phyloP scores from a whole-genome alignment of 768 basidiomycete genomes.

The Wakefieldia striispora region DNA sequence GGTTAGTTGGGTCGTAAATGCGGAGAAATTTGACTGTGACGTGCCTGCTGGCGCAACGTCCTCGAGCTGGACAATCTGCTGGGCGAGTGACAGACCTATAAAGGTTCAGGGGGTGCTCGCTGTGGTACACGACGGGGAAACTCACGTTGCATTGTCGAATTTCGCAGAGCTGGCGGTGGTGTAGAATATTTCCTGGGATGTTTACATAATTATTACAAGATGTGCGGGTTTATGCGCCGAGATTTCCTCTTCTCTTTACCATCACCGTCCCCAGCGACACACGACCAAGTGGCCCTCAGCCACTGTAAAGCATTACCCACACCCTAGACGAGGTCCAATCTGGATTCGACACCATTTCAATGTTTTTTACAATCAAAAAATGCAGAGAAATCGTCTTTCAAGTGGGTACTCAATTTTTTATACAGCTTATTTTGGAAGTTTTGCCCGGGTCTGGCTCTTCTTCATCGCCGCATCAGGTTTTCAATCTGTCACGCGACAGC shows the following conservation, averaged over 20 bases:
- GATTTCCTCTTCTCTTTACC: slow-evolving; percentile 25
- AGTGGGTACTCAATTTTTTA: slow-evolving; percentile 26
- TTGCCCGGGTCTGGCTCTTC: slow-evolving; percentile 15
- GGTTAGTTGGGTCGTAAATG: slow-evolving; percentile 9
- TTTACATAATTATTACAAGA: slow-evolving; percentile 35
- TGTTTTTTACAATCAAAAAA: slow-evolving; percentile 36
- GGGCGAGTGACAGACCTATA: slow-evolving; percentile 58
- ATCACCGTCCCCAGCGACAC: slow-evolving; percentile 34
- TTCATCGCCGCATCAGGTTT: slow-evolving; percentile 24
- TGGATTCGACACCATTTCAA: slow-evolving; percentile 34
- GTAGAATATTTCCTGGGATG: slow-evolving; percentile 5
- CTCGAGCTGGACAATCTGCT: slow-evolving; percentile 82
- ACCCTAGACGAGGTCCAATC: slow-evolving; percentile 30
- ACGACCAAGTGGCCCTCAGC: slow-evolving; percentile 29
- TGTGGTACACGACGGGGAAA: not conserved
- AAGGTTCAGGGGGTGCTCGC: slow-evolving; percentile 2
- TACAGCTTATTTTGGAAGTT: slow-evolving; percentile 25
- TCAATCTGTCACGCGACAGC: slow-evolving; percentile 38
- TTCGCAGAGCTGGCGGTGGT: not conserved
- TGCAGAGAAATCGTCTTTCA: slow-evolving; percentile 38
- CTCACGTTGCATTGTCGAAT: slow-evolving; percentile 28
- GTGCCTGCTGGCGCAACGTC: slow-evolving; percentile 67
- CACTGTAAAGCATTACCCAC: slow-evolving; percentile 18
- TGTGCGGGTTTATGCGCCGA: slow-evolving; percentile 15
- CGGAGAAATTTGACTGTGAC: slow-evolving; percentile 21